Base-by-base conservation (phyloP, 768 basidiomycete genomes). In the Rhizopogon vesiculosus region DNA sequence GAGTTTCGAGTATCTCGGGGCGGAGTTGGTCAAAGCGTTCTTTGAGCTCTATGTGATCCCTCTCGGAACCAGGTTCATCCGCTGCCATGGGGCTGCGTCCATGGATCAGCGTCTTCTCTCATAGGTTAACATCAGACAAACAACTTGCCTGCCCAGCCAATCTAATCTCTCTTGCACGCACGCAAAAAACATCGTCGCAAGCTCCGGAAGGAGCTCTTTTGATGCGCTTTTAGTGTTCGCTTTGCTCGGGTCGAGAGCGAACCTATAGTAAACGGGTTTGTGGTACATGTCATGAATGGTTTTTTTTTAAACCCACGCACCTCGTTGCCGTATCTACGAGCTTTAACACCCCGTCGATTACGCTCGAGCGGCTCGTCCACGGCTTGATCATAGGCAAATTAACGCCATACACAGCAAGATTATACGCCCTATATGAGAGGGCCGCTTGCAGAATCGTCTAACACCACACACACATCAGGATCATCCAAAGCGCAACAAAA, bases 381-480 rank as follows among this genome's bases (percentile, higher is more conserved):
- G 90, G 85, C 57, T 85, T 80, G 59, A 80, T 77, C 80, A 84
- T 83, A 5, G 81, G 87, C 19, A 78, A 74, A 22, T 83, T 78
- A 43, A 98, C 77, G 31, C 91, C 91, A 66, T 98, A 98, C 8
- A 89, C 82, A 7, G 78, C 76, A 2, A 80, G 65, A 61, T 91
- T 87, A 59, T 86, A 84, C 39, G 80, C 78, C 41, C 94, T 82
- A 67, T 91, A 92, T 35, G 86, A 83, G 49, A 84, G 76, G 0
- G 91, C 86, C 2, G 91, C 85, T 61, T 79, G 79, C 41, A 90
- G 76, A 12, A 89, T 80, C 35, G 81, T 83, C 94, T 96, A 44
- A 7, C 43, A 41, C 22, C 50, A 48, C 12, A 10, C 16, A 18
- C 25, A 13, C 19, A 25, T 49, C 19, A 49, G 35, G 5, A 35